Base-by-base conservation (phyloP, 2,329 filamentous ascomycete species). In the Thermomyces lanuginosus region DNA sequence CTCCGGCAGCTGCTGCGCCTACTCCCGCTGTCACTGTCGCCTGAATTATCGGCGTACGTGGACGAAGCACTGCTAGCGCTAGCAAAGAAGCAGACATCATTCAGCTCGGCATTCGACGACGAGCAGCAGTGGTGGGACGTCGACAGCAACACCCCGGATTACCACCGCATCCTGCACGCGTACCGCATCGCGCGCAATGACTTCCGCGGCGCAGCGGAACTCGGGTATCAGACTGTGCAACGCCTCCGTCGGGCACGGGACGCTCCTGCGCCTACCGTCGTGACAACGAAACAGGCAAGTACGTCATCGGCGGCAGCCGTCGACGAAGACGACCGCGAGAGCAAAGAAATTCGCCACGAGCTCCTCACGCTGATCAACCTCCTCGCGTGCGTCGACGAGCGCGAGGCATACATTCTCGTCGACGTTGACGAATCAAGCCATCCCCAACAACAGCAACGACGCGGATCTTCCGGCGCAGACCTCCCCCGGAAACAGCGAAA, bases 321-420 rank as follows among this genome's bases (percentile, higher is more conserved):
- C 8, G 51, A 49, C 24, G 47, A 56, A 34, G 48, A 51, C 17
- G 56, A 58, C 31, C 55, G 59, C 1, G 58, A 63, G 24, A 66
- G 67, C 34, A 64, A 66, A 32, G 62, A 61, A 19, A 45, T 72
- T 24, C 44, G 56, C 24, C 70, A 78, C 39, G 76, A 81, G 43
- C 89, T 92, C 42, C 60, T 95, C n/a, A 66, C 83, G 34, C 67
- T 98, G 22, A 92, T 98, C 58, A 98, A 98, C 48, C 76, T 82
- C 1, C 62, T 98, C 34, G 81, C 78, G 38, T 92, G 82, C 36
- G 82, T 93, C 21, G 72, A 79, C 25, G 62, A 73, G 31, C 72
- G 80, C 35, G 78, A 92, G 43, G 76, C 76, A 1, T 98, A 91
- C 69, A 48, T 72, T 12, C 43, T 58, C n/a, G 55, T 72, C 11